Base-by-base conservation (phyloP, 1,284 basidiomycete species). In the Sporisorium scitamineum region DNA sequence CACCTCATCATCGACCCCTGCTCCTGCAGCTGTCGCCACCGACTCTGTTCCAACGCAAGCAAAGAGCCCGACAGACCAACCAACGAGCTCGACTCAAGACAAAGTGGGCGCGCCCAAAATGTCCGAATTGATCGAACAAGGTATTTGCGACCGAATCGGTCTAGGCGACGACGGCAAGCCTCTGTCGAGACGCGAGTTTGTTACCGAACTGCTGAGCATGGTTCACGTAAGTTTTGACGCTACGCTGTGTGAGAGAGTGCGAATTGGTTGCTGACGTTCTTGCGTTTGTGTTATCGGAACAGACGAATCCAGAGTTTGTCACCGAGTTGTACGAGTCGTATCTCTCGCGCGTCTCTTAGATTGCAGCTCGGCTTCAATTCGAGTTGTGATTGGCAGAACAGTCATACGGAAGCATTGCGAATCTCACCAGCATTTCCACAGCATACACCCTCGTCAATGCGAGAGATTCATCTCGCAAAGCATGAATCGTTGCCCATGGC, bases 121-220 rank as follows among this genome's bases (percentile, higher is more conserved):
- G 90, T 37, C 84, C 82, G 65, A 84, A 78, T 53, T 84, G 78
- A 80, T 71, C 82, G 84, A 76, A 85, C 85, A 76, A 79, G 84
- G 66, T 85, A 65, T 73, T 13, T 88, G 88, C 70, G 81, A 80
- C 10, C 85, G 86, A 60, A 85, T 81, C 57, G 83, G 80, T 10
- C 44, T 75, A 3, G 67, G 59, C 20, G 70, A 70, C 61, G 83
- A 81, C 61, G 83, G 82, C 80, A 86, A 78, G 71, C 85, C 80
- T 79, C 85, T 86, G 80, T 87, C 81, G 54, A 88, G 88, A 80
- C 90, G 89, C 56, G 90, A 90, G 50, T 93, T 93, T 82, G 88
- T 92, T 34, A 87, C 87, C 58, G 90, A 92, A 81, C 86, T 93
- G 58, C 84, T 92, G 78, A 89, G 88, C 27, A 86, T 93, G 77